A percentile compares a stretch with the other conserved stretches of the same genome.
Conservation (phyloP, 805 yeast species). For the Metschnikowia gruessii region DNA sequence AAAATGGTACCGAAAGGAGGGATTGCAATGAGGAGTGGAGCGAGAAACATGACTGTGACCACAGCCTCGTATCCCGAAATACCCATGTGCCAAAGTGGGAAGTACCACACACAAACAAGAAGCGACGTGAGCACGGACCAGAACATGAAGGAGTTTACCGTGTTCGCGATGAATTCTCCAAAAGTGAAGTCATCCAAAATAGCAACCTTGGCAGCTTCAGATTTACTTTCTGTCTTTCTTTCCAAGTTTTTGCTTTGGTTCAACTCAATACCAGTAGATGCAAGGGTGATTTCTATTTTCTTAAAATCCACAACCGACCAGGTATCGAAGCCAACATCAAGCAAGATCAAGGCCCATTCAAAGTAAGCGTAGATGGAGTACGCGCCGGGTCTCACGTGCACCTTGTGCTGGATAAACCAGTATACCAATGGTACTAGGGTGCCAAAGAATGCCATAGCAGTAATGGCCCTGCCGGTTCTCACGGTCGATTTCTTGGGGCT, state of each 20-base stretch:
- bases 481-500: constrained; percentile 45
- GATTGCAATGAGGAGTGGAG: constrained; percentile 56
- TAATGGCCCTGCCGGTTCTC: constrained; percentile 50
- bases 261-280: constrained; percentile 7
- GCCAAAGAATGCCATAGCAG: constrained; percentile 64
- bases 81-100: constrained; percentile 98
- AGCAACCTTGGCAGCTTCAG: neutral
- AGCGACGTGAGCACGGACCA: constrained; percentile 85
- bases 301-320: constrained; percentile 71
- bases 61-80: constrained; percentile 90
- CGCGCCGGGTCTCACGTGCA: constrained; percentile 85
- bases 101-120: constrained; percentile 89
- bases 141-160: constrained; percentile 68
- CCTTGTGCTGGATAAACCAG: constrained; percentile 90
- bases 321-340: constrained; percentile 84
- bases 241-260: neutral
- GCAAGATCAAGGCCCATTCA: constrained; percentile 85
- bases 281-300: constrained; percentile 46
- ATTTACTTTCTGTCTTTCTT: neutral
- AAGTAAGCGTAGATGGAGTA: constrained; percentile 91
- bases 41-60: constrained; percentile 47
- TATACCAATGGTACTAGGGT: constrained; percentile 78
- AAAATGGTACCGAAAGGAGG: constrained; percentile 31
- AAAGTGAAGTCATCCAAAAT: constrained; percentile 31
- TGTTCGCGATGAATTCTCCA: constrained; percentile 41